A percentile compares a stretch with the other conserved stretches of the same genome.
Evolutionary conservation across 1,284 basidiomycete genomes (phyloP).

Genomic region (Cutaneotrichosporon cutaneum): DNA sequence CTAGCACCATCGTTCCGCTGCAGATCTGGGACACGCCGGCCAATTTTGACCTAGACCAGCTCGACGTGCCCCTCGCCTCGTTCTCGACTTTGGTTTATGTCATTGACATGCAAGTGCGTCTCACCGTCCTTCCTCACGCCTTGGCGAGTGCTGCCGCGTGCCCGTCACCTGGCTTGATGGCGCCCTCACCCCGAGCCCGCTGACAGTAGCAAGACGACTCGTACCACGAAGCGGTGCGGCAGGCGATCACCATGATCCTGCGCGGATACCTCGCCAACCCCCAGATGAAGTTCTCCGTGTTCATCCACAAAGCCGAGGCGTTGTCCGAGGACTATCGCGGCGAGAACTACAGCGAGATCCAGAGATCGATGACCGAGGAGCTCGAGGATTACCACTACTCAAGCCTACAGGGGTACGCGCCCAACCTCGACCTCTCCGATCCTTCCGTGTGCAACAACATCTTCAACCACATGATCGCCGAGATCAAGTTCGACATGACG

Average conservation of each 20-base stretch:
- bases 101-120: conserved; percentile 85
- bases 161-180: no score
- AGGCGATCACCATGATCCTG: conserved; percentile 73
- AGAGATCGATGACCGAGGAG: conserved; percentile 77
- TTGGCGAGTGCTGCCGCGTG: no score
- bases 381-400: conserved; percentile 65
- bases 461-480: conserved; percentile 44
- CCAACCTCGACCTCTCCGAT: conserved; percentile 40
- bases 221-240: conserved; percentile 66
- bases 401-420: conserved; percentile 32
- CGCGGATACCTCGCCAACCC: conserved; percentile 74
- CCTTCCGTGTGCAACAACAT: conserved; percentile 36
- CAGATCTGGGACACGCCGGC: conserved; percentile 96
- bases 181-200: neutral
- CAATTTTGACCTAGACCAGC: conserved; percentile 70
- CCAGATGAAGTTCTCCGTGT: conserved; percentile 80
- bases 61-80: conserved; percentile 68
- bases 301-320: conserved; percentile 94
- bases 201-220: conserved; percentile 49
- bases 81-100: conserved; percentile 87
- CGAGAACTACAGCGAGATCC: conserved; percentile 83
- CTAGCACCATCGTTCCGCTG: conserved; percentile 83
- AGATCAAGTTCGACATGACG: conserved; percentile 57
- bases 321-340: conserved; percentile 88
- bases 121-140: no score